These are phyloP conservation scores for Mediolabrus comicus DNA, from an alignment of 108 stramenopile genomes.

Conservation along the genomic window DNA sequence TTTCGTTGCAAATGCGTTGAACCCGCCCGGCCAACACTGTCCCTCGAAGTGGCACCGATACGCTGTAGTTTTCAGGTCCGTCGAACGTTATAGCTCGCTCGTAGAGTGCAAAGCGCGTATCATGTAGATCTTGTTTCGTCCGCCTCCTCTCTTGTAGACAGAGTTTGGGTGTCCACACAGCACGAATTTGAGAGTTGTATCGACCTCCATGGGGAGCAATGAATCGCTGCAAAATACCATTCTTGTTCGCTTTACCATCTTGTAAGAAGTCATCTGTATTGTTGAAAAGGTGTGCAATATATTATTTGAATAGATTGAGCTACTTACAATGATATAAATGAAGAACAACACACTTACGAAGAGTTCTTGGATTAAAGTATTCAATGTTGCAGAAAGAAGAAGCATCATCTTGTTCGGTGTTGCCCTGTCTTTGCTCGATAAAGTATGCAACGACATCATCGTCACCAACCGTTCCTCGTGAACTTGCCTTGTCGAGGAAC, in stretches of 20 bases:
- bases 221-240: conserved; percentile 82
- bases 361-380: conserved; percentile 67
- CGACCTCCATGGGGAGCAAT: conserved; percentile 68
- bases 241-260: conserved; percentile 63
- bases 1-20: conserved; percentile 67
- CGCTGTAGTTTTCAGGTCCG: conserved; percentile 76
- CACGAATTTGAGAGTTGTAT: conserved; percentile 57
- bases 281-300: neutral
- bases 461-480: conserved; percentile 13
- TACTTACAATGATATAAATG: too few relatives aligned
- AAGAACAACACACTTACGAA: too few relatives aligned
- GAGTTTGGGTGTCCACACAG: conserved; percentile 84
- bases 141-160: conserved; percentile 76
- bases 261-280: conserved; percentile 63
- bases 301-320: neutral
- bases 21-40: conserved; percentile 60
- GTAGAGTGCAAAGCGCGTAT: conserved; percentile 74
- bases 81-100: conserved; percentile 84
- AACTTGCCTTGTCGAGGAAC: conserved; percentile 60
- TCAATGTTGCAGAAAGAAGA: conserved; percentile 60
- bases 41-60: conserved; percentile 68
- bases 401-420: conserved; percentile 9
- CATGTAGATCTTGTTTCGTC: conserved; percentile 72
- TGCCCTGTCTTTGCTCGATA: conserved; percentile 36
- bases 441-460: conserved; percentile 82